phyloP scores from a whole-genome alignment of 75 land plant genomes.

The Picea sitchensis region DNA sequence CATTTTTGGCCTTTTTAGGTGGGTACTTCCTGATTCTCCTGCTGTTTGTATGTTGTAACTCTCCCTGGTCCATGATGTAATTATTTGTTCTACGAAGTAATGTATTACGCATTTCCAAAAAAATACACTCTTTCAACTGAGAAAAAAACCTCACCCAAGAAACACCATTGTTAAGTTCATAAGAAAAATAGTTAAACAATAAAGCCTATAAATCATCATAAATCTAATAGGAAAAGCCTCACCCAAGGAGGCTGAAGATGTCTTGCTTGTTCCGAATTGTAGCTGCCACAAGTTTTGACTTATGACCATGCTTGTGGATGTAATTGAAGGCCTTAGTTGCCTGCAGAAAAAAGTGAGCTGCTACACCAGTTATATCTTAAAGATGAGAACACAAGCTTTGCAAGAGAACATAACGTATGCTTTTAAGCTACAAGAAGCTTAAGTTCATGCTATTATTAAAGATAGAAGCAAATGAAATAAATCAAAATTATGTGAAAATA shows the following conservation, averaged over 20 bases:
- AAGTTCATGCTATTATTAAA: not conserved
- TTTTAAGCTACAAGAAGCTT: not conserved
- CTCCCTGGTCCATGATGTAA: no score
- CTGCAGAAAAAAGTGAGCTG: conserved; percentile 30
- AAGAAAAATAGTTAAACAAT: not conserved
- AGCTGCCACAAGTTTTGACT: conserved; percentile 94
- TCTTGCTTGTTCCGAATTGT: conserved; percentile 97
- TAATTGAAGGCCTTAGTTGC: conserved; percentile 88
- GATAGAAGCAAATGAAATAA: no score
- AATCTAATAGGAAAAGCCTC: conserved; percentile 7
- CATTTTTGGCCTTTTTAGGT: no score
- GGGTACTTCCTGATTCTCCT: no score
- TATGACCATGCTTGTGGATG: conserved; percentile 85
- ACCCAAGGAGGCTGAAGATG: conserved; percentile 91
- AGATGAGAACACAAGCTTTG: not conserved
- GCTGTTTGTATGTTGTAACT: no score
- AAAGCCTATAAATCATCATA: not conserved
- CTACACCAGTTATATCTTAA: not conserved
- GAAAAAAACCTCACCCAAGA: not conserved
- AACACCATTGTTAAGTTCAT: not conserved
- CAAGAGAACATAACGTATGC: not conserved
- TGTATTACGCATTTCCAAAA: not conserved
- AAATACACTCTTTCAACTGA: not conserved
- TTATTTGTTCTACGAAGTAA: no score
- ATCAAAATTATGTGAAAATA: no score